Evolutionary conservation across 2,329 filamentous ascomycete species (phyloP), one percentile per base, ranked within the genome.

Genomic region (Chlorencoelia australis): DNA sequence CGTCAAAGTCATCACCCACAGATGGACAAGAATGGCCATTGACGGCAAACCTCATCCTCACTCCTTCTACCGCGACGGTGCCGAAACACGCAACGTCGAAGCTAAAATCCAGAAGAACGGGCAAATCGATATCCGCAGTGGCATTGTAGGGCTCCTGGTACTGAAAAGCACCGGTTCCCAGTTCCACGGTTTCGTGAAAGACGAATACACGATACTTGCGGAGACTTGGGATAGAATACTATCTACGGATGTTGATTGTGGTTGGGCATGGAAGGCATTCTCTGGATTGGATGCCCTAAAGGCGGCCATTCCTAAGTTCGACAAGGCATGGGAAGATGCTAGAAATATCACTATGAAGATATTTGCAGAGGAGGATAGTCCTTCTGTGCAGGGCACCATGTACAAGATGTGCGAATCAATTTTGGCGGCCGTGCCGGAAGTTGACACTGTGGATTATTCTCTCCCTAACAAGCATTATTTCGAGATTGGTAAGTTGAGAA

Each of bases 381-480:
- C 91, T 30, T 94, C 85, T 52, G 91, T 98, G 16, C 91, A 98
- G 66, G 80, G 79, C 52, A 96, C 89, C 43, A 96, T 98, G 91
- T 98, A 95, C 69, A 93, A 95, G 69, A 98, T 98, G 89, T 79
- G 75, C 52, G 82, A 89, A 60, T 68, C 80, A 59, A 94, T 98
- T 49, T 68, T 98, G 35, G 80, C 73, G 7, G 75, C 69, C 15
- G 82, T 79, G 16, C 81, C 86, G 10, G 68, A 79, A 45, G 73
- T 87, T 15, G 73, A 80, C 29, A 68, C 71, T 15, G 84, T 91
- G 27, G 74, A 81, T 51, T 96, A 95, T 59, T 70, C 80, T 7
- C 69, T 98, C 54, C 91, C 91, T 8, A 98, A 98, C 69, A 96
- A 95, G 68, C 91, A 98, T 65, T 96, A 95, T 66, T 96, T 96